Evolutionary conservation across 1,284 basidiomycete genomes (phyloP), one percentile per base, ranked within the genome.

Genomic region (Irpex sp.): DNA sequence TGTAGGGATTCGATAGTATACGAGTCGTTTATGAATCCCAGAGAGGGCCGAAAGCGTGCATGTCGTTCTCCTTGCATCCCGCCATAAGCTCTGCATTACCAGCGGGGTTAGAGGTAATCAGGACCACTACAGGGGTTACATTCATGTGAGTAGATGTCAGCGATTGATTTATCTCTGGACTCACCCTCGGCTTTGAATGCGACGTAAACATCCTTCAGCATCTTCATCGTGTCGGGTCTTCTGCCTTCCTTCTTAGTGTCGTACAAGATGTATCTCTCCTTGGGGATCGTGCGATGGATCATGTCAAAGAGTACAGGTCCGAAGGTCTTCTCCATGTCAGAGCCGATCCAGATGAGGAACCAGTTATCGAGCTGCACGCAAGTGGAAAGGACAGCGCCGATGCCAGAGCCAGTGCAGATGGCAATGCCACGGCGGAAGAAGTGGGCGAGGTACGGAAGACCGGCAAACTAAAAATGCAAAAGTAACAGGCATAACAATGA

Each of bases 341-440:
- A 74, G 34, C 75, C 75, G 59, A 77, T 74, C 85, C 85, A 87
- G 59, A 87, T 83, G 49, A 86, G 73, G 70, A 82, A 85, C 84
- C 84, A 83, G 65, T 56, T 57, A 36, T 61, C 17, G 57, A 67
- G 66, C 65, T 71, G 69, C 36, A 77, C 62, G 57, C 73, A 76
- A 11, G 77, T 77, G 11, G 76, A 76, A 26, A 77, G 72, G n/a
- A 75, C 75, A 17, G 76, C 71, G n/a, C 76, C 76, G 48, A 78
- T 72, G 51, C 76, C 76, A 13, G 76, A 75, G 13, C 77, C 77
- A 0, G 77, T 78, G 66, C 77, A 78, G 11, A 78, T 70, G 19
- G 75, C 71, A 55, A 78, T 73, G 34, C 76, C 76, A 21, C 74
- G 72, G 55, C 71, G 74, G 69, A 76, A 78, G 9, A 78, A 66